Evolutionary conservation across 176 grass and related monocot genomes (phyloP).

Genomic region (Phoenix dactylifera): DNA sequence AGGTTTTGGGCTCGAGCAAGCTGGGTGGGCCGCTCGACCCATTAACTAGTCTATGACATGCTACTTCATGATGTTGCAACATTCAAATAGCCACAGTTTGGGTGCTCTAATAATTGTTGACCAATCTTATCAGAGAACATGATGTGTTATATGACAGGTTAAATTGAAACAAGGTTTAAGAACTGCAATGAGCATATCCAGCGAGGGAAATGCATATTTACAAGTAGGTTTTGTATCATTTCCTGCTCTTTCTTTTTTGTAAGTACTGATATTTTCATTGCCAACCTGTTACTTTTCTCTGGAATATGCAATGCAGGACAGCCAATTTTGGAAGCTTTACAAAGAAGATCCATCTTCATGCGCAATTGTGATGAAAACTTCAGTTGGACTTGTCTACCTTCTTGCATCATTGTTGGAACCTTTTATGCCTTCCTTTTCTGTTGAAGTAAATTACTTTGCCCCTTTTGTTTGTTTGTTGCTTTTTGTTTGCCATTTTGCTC

Average conservation of each 20-base stretch:
- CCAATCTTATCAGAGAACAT: slow-evolving; percentile 5
- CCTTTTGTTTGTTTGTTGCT: not conserved
- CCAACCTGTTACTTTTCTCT: slow-evolving; percentile 12
- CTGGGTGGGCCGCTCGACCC: no score
- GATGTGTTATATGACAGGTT: slow-evolving; percentile 40
- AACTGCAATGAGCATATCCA: slow-evolving; percentile 75
- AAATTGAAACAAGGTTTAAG: slow-evolving; percentile 93
- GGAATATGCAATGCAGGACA: slow-evolving; percentile 32
- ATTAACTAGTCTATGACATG: no score
- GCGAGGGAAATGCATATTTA: slow-evolving; percentile 83
- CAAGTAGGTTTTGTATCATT: slow-evolving; percentile 41
- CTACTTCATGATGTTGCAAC: no score
- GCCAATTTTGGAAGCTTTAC: slow-evolving; percentile 79
- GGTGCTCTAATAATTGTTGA: no score
- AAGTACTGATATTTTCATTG: not conserved
- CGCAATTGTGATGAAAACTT: slow-evolving; percentile 85
- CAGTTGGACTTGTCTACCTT: slow-evolving; percentile 83
- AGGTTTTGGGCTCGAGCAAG: no score
- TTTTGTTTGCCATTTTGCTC: not conserved
- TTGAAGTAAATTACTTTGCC: slow-evolving; percentile 34
- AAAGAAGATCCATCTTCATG: slow-evolving; percentile 57
- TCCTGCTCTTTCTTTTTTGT: not conserved
- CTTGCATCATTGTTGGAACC: slow-evolving; percentile 80
- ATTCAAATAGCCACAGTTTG: no score
- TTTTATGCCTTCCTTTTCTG: slow-evolving; percentile 75